Percentiles rank a stretch among this genome's conserved stretches.
Conservation (phyloP, 2,329 filamentous ascomycete genomes). For the Lasiodiplodia hormozganensis region DNA sequence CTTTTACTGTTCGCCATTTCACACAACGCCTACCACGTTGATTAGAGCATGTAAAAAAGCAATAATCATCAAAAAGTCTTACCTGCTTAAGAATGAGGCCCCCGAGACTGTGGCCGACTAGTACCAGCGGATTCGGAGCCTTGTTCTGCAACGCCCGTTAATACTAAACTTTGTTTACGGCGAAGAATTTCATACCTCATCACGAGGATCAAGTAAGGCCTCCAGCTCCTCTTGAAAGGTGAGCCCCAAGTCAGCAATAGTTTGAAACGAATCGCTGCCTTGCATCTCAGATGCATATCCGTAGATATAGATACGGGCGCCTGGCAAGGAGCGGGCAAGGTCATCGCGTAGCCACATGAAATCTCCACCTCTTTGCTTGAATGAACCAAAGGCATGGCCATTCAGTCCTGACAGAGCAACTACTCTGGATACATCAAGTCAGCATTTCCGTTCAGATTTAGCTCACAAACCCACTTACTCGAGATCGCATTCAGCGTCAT, state of each 20-base stretch:
- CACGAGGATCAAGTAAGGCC: background rate
- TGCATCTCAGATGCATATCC: slow-evolving; percentile 34
- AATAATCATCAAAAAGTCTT: no score
- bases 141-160: background rate
- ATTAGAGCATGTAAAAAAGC: background rate
- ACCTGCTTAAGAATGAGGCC: slow-evolving; percentile 8
- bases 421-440: slow-evolving; percentile 1
- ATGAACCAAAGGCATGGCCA: slow-evolving; percentile 42
- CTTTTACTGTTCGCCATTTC: background rate
- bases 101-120: slow-evolving; percentile 12
- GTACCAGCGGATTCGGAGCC: background rate
- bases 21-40: background rate
- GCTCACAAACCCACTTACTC: background rate
- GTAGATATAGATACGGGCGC: slow-evolving; percentile 37
- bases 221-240: background rate
- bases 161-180: no score
- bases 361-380: slow-evolving; percentile 36
- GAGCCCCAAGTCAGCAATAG: background rate
- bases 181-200: no score
- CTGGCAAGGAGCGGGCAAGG: slow-evolving; percentile 35
- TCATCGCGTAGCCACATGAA: slow-evolving; percentile 43
- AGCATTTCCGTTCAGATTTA: background rate
- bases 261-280: background rate
- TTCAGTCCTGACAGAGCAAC: slow-evolving; percentile 34
- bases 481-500: background rate